These are phyloP conservation scores for Lathyrus tuberosus DNA, from an alignment of 306 rosid genomes.

Conservation along the genomic window DNA sequence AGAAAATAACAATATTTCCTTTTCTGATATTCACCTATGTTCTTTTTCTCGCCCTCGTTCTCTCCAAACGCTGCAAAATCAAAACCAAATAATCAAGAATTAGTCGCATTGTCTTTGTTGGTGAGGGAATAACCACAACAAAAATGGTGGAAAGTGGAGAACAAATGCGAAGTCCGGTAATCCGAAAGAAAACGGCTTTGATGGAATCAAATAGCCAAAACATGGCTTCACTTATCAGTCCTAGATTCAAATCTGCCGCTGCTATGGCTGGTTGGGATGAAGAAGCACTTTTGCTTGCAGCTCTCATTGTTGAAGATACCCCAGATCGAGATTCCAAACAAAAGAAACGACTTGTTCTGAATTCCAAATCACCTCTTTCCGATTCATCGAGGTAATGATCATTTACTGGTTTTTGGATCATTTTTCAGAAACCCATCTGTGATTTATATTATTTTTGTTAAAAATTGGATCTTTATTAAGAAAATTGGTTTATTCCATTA, in stretches of 20 bases:
- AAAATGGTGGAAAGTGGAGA: conserved; percentile 60
- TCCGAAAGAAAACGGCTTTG: conserved; percentile 22
- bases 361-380: conserved; percentile 64
- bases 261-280: conserved; percentile 99
- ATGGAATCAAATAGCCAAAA: conserved; percentile 42
- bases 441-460: background rate
- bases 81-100: background rate
- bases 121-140: background rate
- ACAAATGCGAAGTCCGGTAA: conserved; percentile 41
- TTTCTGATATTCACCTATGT: background rate
- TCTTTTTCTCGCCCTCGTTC: background rate
- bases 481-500: background rate
- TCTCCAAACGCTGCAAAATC: background rate
- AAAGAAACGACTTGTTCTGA: conserved; percentile 53
- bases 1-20: background rate
- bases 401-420: background rate
- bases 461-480: conserved; percentile 7
- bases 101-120: too few species aligned
- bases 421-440: background rate
- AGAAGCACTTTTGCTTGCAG: conserved; percentile 72
- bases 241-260: conserved; percentile 85
- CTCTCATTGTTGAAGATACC: conserved; percentile 81
- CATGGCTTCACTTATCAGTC: conserved; percentile 51
- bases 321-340: conserved; percentile 63
- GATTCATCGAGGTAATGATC: conserved; percentile 60